phyloP scores from a whole-genome alignment of 169 alveolate species.

The Eimeria sp. region DNA sequence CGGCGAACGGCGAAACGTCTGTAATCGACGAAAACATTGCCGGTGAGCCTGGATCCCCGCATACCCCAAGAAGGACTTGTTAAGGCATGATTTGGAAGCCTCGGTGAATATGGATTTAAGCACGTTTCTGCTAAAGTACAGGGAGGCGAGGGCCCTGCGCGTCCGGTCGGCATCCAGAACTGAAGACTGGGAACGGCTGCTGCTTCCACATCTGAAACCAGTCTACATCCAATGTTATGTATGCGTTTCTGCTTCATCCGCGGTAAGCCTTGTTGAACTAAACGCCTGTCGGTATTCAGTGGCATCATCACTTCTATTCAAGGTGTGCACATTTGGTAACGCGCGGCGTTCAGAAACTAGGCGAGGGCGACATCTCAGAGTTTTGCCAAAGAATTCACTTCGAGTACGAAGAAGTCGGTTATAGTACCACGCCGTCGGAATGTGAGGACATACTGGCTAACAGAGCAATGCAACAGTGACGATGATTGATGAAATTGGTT shows the following conservation, averaged over 20 bases:
- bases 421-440: neutral
- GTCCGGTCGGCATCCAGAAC: slow-evolving; percentile 31
- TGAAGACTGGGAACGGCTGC: slow-evolving; percentile 60
- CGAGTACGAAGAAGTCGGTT: neutral
- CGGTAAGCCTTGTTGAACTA: neutral
- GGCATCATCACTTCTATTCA: neutral
- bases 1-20: slow-evolving; percentile 55
- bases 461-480: neutral
- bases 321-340: neutral
- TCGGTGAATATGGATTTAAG: neutral
- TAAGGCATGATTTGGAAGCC: neutral
- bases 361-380: neutral
- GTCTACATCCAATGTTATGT: neutral
- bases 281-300: neutral
- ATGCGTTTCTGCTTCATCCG: neutral
- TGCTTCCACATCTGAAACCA: slow-evolving; percentile 58
- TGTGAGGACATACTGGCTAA: neutral
- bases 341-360: neutral
- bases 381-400: neutral
- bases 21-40: slow-evolving; percentile 65
- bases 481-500: neutral
- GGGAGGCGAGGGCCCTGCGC: neutral
- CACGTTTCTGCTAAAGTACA: neutral
- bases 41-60: slow-evolving; percentile 30
- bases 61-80: slow-evolving; percentile 2